Evolutionary conservation across 805 yeast species (phyloP), one percentile per base, ranked within the genome.

Genomic region (Saccharomycopsis lassenensis): DNA sequence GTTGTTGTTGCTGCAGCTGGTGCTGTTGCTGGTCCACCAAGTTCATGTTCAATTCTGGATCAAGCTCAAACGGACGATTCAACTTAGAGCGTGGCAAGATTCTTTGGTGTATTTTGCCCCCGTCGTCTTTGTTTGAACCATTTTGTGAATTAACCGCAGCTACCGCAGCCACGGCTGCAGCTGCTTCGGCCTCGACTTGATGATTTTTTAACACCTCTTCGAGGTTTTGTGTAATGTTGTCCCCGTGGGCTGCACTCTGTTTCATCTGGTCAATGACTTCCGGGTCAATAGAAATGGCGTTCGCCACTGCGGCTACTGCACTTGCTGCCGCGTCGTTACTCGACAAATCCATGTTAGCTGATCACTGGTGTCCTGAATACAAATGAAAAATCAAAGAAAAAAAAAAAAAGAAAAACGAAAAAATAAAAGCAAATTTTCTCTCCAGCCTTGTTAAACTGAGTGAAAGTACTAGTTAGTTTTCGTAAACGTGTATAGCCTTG

Each of bases 1-100:
- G 33, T 12, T 7, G 62, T 67, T 59, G 87, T 77, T 62, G 78
- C 85, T 22, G 77, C 80, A 40, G 86, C 84, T 10, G 85, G 76
- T 51, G 87, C 87, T 23, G 33, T 19, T 41, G 11, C 35, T 36
- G 22, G 18, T 7, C 12, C 37, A 8, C n/a, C n/a, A n/a, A n/a
- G 7, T 7, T 29, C 4, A 29, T 17, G 12, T 49, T 49, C 26
- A 50, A 31, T 3, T 37, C 39, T 2, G 53, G 50, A 28, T 52
- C 54, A 23, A 50, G 45, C 1, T 47, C 39, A 35, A 48, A 36
- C 6, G 27, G 22, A 7, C 35, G 40, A 10, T 24, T n/a, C n/a
- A n/a, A n/a, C n/a, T n/a, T n/a, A n/a, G n/a, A n/a, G n/a, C n/a
- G n/a, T n/a, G n/a, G n/a, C n/a, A n/a, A n/a, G n/a, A n/a, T n/a